A percentile compares a stretch with the other conserved stretches of the same genome.
phyloP scores from a whole-genome alignment of 1,139 yeast species.

The Saccharomyces uvarum region DNA sequence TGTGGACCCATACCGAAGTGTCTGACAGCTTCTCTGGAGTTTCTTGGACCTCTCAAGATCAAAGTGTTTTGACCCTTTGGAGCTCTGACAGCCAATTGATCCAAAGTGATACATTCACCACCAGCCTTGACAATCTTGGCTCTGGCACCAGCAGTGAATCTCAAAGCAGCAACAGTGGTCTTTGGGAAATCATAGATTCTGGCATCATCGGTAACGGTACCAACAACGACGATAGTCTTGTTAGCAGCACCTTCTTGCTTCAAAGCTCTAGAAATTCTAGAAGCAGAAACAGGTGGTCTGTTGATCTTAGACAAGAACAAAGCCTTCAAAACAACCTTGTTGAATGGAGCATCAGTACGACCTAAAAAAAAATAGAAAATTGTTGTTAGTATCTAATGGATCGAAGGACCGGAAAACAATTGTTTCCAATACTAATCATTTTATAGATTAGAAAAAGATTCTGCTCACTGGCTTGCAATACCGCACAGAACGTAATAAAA shows the following conservation, averaged over 20 bases:
- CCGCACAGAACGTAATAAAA: slow-evolving; percentile 14
- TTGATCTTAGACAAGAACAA: slow-evolving; percentile 95
- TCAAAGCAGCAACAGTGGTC: slow-evolving; percentile 96
- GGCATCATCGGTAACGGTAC: slow-evolving; percentile 97
- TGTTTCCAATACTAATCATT: background rate
- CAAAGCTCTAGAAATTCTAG: slow-evolving; percentile 82
- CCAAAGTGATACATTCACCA: slow-evolving; percentile 98
- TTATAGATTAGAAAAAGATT: slow-evolving; percentile 19
- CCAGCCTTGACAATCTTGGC: slow-evolving; percentile 96
- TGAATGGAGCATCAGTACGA: slow-evolving; percentile 98
- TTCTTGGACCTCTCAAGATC: slow-evolving; percentile 97
- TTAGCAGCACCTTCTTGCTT: slow-evolving; percentile 75
- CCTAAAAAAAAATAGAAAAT: slow-evolving; percentile 37
- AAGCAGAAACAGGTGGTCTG: slow-evolving; percentile 98
- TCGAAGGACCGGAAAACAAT: slow-evolving; percentile 12
- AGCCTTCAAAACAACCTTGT: slow-evolving; percentile 90
- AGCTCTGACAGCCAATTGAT: slow-evolving; percentile 97
- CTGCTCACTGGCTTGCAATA: slow-evolving; percentile 22
- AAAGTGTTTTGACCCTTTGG: slow-evolving; percentile 99
- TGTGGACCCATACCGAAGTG: slow-evolving; percentile 99
- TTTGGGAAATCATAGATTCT: slow-evolving; percentile 92
- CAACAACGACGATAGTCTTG: slow-evolving; percentile 95
- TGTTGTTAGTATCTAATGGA: slow-evolving; percentile 19
- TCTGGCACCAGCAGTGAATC: slow-evolving; percentile 98
- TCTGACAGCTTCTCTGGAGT: slow-evolving; percentile 97